Conservation (phyloP, 441 rosid species). For the Arabidopsis hybrid region DNA sequence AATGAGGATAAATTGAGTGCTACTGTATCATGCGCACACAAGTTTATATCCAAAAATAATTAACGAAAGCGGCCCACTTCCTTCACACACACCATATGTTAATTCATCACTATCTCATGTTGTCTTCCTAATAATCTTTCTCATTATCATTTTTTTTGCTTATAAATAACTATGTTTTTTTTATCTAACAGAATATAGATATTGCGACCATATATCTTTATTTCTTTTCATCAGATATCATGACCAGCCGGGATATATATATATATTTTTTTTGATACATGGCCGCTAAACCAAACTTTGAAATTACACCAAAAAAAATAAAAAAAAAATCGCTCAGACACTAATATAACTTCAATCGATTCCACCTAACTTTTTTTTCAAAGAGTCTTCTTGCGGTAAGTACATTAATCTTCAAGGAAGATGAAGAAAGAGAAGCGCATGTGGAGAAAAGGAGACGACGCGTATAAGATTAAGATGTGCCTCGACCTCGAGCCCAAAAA, state of each 20-base stretch:
- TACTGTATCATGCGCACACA: conserved; percentile 85
- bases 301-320: background rate
- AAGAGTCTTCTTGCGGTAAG: background rate
- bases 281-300: background rate
- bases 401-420: conserved; percentile 6
- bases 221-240: background rate
- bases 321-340: background rate
- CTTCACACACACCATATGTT: conserved; percentile 49
- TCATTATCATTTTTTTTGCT: conserved; percentile 17
- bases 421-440: conserved; percentile 29
- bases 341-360: background rate
- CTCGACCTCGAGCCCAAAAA: conserved; percentile 44
- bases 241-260: background rate
- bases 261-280: background rate
- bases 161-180: background rate
- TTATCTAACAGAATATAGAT: background rate
- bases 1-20: conserved; percentile 57
- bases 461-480: conserved; percentile 26
- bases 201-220: background rate
- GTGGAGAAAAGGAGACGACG: conserved; percentile 17
- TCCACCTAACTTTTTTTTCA: background rate
- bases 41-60: conserved; percentile 42
- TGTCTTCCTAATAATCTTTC: conserved; percentile 32
- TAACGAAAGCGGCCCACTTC: conserved; percentile 54
- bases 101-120: conserved; percentile 58